These are phyloP conservation scores for Podospora comata DNA, from an alignment of 495 filamentous ascomycete species.

Conservation along the genomic window DNA sequence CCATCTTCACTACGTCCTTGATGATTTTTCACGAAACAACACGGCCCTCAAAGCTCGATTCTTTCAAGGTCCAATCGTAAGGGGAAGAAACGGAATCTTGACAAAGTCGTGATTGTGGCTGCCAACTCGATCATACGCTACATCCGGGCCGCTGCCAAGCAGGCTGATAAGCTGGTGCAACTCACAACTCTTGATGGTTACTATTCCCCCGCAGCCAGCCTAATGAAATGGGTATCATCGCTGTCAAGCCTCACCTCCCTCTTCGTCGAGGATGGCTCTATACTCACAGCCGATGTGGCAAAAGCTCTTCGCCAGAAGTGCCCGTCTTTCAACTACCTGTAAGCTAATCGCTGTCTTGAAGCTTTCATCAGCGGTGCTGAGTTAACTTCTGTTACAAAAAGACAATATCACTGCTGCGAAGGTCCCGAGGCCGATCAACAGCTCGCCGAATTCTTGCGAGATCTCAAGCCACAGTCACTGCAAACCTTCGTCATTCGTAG, in stretches of 20 bases:
- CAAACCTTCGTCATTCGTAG: constrained; percentile 57
- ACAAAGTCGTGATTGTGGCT: constrained; percentile 26
- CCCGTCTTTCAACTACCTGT: constrained; percentile 56
- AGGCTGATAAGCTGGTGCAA: constrained; percentile 16
- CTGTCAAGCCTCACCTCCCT: constrained; percentile 44
- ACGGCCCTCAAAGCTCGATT: constrained; percentile 35
- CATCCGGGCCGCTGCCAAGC: constrained; percentile 35
- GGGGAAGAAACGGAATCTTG: constrained; percentile 14
- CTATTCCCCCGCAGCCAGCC: constrained; percentile 26
- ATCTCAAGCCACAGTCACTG: constrained; percentile 56
- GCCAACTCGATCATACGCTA: constrained; percentile 34
- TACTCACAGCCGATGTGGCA: constrained; percentile 52
- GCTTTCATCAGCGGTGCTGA: not conserved
- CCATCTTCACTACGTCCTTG: constrained; percentile 56
- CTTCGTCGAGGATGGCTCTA: constrained; percentile 54
- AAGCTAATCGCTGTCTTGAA: not conserved
- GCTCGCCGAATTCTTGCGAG: constrained; percentile 56
- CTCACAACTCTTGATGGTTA: constrained; percentile 48
- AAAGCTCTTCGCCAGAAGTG: constrained; percentile 56
- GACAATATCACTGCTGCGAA: constrained; percentile 46
- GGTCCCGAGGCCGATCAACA: constrained; percentile 49
- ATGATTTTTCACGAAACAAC: constrained; percentile 43
- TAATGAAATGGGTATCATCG: constrained; percentile 38
- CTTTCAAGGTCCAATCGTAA: constrained; percentile 39
- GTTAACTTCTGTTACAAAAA: not conserved